Conservation (phyloP, 2,329 filamentous ascomycete genomes). For the Stagonosporopsis chrysanthemi region DNA sequence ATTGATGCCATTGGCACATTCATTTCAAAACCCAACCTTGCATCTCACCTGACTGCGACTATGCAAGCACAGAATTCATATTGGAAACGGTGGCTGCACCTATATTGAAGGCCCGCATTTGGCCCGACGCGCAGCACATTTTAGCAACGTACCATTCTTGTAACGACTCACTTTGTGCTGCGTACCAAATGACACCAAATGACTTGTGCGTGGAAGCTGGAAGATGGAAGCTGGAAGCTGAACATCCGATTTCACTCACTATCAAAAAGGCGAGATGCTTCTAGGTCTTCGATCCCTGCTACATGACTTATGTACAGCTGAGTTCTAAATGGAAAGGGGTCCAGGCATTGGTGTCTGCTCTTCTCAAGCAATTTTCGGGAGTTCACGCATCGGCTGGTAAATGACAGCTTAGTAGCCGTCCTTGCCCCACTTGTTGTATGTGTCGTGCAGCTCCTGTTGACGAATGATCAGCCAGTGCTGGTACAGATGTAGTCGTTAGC, state of each 20-base stretch:
- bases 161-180: background rate
- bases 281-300: conserved; percentile 18
- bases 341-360: conserved; percentile 17
- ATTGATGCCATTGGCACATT: conserved; percentile 14
- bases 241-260: background rate
- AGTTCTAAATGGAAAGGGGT: conserved; percentile 20
- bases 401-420: conserved; percentile 72
- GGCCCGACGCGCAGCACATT: background rate
- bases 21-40: background rate
- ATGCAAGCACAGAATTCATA: background rate
- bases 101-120: background rate
- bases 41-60: background rate
- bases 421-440: conserved; percentile 99
- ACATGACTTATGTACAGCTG: conserved; percentile 30
- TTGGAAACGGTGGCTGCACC: too few species aligned
- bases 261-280: background rate
- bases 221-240: background rate
- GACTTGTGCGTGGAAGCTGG: background rate
- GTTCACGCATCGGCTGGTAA: background rate
- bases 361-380: conserved; percentile 21
- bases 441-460: conserved; percentile 83
- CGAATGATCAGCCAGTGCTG: conserved; percentile 17
- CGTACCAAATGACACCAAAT: background rate
- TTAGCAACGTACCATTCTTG: too few species aligned
- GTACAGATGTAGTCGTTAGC: conserved; percentile 2